Conservation (phyloP, 2,329 filamentous ascomycete genomes). For the Emergomyces pasteurianus region DNA sequence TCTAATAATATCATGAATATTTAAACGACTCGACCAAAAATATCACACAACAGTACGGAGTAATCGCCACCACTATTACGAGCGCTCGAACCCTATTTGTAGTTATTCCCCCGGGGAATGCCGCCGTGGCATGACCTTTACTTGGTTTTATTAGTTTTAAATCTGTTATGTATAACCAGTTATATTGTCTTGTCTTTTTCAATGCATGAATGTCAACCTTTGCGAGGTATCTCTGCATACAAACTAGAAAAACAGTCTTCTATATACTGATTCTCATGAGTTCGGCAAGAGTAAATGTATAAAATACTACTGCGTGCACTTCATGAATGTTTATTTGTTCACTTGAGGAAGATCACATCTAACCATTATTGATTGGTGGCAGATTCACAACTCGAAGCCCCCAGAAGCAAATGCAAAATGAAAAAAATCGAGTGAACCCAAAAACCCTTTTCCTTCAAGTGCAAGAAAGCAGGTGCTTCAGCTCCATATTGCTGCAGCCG, state of each 20-base stretch:
- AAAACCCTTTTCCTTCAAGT: not conserved
- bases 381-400: too few species aligned
- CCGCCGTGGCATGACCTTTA: too few species aligned
- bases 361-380: not conserved
- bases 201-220: too few species aligned
- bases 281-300: not conserved
- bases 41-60: too few species aligned
- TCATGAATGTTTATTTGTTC: not conserved
- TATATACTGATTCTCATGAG: not conserved
- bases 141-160: too few species aligned
- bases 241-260: not conserved
- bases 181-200: too few species aligned
- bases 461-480: not conserved
- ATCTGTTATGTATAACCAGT: too few species aligned
- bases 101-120: too few species aligned
- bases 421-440: not conserved
- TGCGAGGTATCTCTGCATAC: not conserved
- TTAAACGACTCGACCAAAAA: too few species aligned
- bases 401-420: not conserved
- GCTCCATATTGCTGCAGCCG: conserved; percentile 29
- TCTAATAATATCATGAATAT: too few species aligned
- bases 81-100: too few species aligned
- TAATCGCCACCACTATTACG: too few species aligned
- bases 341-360: not conserved
- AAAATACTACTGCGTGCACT: not conserved